Conservation (phyloP, 495 filamentous ascomycete genomes). For the Wilcoxina mikolae region DNA sequence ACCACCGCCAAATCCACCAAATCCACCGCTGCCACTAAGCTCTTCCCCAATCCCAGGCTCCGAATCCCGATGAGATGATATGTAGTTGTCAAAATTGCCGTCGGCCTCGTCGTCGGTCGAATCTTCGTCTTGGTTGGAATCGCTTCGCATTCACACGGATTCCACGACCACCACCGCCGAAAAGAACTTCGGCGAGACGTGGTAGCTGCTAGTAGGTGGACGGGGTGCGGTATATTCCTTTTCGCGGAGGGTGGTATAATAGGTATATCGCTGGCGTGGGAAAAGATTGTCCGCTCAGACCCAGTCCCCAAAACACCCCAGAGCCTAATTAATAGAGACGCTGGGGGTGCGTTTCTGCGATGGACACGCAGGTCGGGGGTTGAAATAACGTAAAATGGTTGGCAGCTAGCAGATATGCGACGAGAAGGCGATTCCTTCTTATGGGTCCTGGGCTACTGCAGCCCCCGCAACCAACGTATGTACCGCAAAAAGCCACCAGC, state of each 20-base stretch:
- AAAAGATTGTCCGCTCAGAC: too few species aligned
- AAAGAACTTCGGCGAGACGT: not conserved
- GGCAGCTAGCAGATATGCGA: too few species aligned
- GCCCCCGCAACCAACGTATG: too few species aligned
- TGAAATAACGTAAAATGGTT: too few species aligned
- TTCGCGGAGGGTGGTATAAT: not conserved
- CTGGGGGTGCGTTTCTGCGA: too few species aligned
- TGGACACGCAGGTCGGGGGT: too few species aligned
- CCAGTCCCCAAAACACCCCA: too few species aligned
- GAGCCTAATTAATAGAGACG: too few species aligned
- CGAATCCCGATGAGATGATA: not conserved
- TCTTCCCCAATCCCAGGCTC: not conserved
- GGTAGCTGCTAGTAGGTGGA: not conserved
- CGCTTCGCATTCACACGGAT: not conserved
- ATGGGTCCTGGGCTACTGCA: too few species aligned
- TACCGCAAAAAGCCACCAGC: too few species aligned
- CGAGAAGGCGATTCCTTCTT: too few species aligned
- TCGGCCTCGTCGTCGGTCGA: not conserved
- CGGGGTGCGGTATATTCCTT: not conserved
- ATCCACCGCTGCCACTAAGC: not conserved
- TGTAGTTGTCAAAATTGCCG: not conserved
- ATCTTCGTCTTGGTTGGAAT: not conserved
- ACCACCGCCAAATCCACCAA: not conserved
- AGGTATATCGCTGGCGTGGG: too few species aligned
- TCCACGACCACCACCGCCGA: constrained; percentile 1